Percentiles rank a stretch among this genome's conserved stretches.
Conservation (phyloP, 306 rosid genomes). For the Leucaena leucocephala region DNA sequence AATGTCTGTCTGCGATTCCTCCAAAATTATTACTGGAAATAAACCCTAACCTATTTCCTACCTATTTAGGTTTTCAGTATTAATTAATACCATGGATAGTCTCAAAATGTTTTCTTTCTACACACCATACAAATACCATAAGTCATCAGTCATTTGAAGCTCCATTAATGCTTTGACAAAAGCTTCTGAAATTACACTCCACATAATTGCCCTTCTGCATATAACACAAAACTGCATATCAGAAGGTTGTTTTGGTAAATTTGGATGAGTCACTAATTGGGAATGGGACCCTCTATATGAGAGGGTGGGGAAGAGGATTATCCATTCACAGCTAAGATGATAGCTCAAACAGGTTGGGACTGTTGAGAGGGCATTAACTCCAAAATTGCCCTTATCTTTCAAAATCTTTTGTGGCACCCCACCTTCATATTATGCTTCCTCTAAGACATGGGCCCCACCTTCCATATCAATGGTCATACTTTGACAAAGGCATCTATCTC, state of each 20-base stretch:
- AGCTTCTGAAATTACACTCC: neutral
- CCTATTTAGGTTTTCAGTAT: neutral
- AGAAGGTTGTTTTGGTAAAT: slow-evolving; percentile 23
- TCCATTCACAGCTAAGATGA: slow-evolving; percentile 55
- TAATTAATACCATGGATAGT: neutral
- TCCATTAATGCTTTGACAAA: slow-evolving; percentile 40
- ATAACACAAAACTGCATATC: neutral
- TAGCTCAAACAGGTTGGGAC: slow-evolving; percentile 34
- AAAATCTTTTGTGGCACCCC: slow-evolving; percentile 57
- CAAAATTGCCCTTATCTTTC: slow-evolving; percentile 53
- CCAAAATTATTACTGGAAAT: slow-evolving; percentile 43
- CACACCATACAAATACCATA: neutral
- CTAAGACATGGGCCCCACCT: slow-evolving; percentile 49
- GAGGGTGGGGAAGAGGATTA: slow-evolving; percentile 31
- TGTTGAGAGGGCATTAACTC: slow-evolving; percentile 49
- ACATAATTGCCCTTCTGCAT: neutral
- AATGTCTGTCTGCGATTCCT: slow-evolving; percentile 73
- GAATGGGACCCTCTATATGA: slow-evolving; percentile 14
- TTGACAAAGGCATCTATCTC: slow-evolving; percentile 48
- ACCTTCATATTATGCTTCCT: slow-evolving; percentile 41
- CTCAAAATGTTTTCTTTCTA: neutral
- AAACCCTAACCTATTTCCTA: neutral
- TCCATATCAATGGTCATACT: slow-evolving; percentile 39
- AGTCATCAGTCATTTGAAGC: neutral
- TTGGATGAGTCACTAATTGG: slow-evolving; percentile 15